These are phyloP conservation scores for Fusarium concolor DNA, from an alignment of 2,329 filamentous ascomycete genomes.

Conservation along the genomic window DNA sequence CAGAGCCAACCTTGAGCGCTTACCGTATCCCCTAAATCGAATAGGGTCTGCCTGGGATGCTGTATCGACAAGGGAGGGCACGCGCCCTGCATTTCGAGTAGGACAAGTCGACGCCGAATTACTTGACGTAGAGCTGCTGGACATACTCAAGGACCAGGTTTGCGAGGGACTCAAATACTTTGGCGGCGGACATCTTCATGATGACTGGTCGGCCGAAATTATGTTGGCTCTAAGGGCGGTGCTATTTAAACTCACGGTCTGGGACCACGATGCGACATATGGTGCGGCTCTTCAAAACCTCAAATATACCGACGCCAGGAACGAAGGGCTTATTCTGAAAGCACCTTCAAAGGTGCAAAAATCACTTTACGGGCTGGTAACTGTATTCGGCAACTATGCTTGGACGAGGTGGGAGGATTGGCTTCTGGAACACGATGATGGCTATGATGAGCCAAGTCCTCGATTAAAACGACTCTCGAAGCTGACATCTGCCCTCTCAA, in stretches of 20 bases:
- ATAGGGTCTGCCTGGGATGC: constrained; percentile 75
- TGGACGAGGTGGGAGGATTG: constrained; percentile 95
- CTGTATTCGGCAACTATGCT: constrained; percentile 86
- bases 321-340: constrained; percentile 69
- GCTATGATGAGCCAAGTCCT: constrained; percentile 72
- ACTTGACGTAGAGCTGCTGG: constrained; percentile 90
- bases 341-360: constrained; percentile 87
- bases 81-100: constrained; percentile 87
- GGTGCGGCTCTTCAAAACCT: constrained; percentile 93
- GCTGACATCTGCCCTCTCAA: constrained; percentile 76
- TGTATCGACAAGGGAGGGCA: constrained; percentile 79
- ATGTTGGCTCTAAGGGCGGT: constrained; percentile 79
- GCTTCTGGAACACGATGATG: constrained; percentile 80
- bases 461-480: constrained; percentile 69
- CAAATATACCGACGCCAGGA: constrained; percentile 86
- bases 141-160: constrained; percentile 86
- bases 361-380: constrained; percentile 82
- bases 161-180: constrained; percentile 90
- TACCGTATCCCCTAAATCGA: constrained; percentile 72
- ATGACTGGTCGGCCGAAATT: constrained; percentile 91
- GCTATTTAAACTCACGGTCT: constrained; percentile 94
- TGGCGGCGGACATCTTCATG: constrained; percentile 77
- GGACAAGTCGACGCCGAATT: constrained; percentile 97
- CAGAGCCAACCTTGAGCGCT: constrained; percentile 64
- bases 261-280: constrained; percentile 96